These are phyloP conservation scores for Cylindricascospora bacillispora DNA, from an alignment of 1,139 yeast species.

Conservation along the genomic window DNA sequence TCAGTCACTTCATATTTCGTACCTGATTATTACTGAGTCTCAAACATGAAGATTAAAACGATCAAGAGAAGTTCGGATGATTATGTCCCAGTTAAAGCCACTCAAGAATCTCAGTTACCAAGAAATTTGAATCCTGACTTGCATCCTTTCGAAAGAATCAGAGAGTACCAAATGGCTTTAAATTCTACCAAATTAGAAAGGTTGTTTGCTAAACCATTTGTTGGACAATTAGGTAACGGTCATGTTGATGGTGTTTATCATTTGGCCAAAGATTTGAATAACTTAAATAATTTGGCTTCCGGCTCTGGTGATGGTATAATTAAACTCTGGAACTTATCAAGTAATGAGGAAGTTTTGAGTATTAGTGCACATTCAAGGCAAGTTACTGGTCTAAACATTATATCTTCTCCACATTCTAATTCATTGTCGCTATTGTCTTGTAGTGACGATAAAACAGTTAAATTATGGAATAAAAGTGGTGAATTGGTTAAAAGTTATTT, in stretches of 20 bases:
- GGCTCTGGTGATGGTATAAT: constrained; percentile 94
- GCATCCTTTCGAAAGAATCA: constrained; percentile 93
- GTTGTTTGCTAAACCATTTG: constrained; percentile 95
- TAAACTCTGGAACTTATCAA: constrained; percentile 78
- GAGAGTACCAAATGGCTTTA: constrained; percentile 90
- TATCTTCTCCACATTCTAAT: constrained; percentile 32
- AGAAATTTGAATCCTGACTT: constrained; percentile 87
- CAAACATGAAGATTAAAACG: constrained; percentile 71
- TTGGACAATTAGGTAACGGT: constrained; percentile 90
- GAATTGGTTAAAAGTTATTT: constrained; percentile 65
- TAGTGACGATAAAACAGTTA: constrained; percentile 83
- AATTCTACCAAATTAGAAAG: constrained; percentile 92
- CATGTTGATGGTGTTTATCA: constrained; percentile 93
- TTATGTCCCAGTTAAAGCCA: constrained; percentile 82
- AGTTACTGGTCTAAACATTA: constrained; percentile 76
- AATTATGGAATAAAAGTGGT: constrained; percentile 47
- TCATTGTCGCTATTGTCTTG: constrained; percentile 64
- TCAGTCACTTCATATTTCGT: no score
- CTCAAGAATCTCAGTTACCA: constrained; percentile 79
- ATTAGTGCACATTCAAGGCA: constrained; percentile 87
- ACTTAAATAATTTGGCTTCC: constrained; percentile 67
- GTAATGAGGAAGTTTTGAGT: constrained; percentile 60
- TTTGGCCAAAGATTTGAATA: constrained; percentile 64
- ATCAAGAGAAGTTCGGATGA: constrained; percentile 82
- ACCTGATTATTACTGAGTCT: no score